Evolutionary conservation across 1,139 yeast genomes (phyloP).

Genomic region (Protomyces arabidopsidicola): DNA sequence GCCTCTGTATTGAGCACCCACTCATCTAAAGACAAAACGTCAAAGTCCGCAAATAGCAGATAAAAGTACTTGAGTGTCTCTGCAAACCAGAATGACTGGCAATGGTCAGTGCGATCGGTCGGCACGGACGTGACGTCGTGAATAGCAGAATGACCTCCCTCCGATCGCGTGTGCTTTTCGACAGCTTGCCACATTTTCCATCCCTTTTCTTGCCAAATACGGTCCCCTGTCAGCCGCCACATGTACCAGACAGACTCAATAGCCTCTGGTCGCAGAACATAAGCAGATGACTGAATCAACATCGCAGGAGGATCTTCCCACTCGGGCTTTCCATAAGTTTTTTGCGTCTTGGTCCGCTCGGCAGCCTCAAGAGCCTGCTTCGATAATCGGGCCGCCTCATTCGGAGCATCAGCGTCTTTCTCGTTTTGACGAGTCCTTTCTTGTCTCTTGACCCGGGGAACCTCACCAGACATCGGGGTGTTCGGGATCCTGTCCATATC

Average conservation of each 20-base stretch:
- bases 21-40: conserved; percentile 58
- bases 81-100: conserved; percentile 66
- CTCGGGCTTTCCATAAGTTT: neutral
- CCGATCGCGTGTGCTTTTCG: conserved; percentile 45
- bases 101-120: conserved; percentile 30
- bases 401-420: neutral
- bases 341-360: neutral
- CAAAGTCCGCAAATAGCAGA: conserved; percentile 60
- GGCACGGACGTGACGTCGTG: conserved; percentile 48
- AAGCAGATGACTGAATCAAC: conserved; percentile 37
- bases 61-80: conserved; percentile 74
- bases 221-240: conserved; percentile 70
- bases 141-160: conserved; percentile 48
- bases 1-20: conserved; percentile 77
- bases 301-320: neutral
- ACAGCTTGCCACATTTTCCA: conserved; percentile 59
- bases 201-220: conserved; percentile 64
- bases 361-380: neutral
- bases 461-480: neutral
- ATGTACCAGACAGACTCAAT: conserved; percentile 70
- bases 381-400: neutral
- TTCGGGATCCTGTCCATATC: neutral
- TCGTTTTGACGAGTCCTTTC: neutral
- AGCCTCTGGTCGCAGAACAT: conserved; percentile 67
- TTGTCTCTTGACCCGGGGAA: neutral